Percentiles rank a stretch among this genome's conserved stretches.
phyloP scores from a whole-genome alignment of 805 yeast genomes.

The Groenewaldozyma salmanticensis region DNA sequence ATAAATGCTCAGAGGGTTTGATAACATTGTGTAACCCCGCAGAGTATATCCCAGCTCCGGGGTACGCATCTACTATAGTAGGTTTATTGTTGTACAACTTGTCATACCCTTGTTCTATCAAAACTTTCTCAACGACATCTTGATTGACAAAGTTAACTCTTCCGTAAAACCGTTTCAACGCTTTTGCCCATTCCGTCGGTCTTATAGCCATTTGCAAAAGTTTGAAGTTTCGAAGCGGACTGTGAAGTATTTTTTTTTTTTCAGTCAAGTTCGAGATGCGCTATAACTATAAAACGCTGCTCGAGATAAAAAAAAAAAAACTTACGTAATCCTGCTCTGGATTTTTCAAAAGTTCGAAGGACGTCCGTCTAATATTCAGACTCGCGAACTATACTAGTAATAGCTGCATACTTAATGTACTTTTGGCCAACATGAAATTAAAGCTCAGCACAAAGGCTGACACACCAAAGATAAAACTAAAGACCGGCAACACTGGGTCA shows the following conservation, averaged over 20 bases:
- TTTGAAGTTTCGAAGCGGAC: neutral
- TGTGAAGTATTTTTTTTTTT: too few species aligned
- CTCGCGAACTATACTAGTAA: too few species aligned
- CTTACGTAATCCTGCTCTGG: too few species aligned
- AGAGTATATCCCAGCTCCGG: conserved; percentile 51
- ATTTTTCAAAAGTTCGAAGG: conserved; percentile 1
- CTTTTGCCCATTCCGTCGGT: neutral
- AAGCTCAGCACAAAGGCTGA: conserved; percentile 1
- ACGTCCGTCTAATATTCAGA: conserved; percentile 1
- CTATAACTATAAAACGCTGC: too few species aligned
- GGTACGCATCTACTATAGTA: conserved; percentile 27
- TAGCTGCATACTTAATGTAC: too few species aligned
- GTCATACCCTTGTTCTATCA: conserved; percentile 40
- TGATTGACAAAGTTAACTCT: conserved; percentile 22
- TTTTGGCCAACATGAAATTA: conserved; percentile 3
- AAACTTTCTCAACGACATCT: conserved; percentile 25
- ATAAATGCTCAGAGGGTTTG: conserved; percentile 52
- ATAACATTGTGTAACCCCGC: conserved; percentile 50
- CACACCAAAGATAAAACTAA: conserved; percentile 2
- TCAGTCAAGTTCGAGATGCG: too few species aligned
- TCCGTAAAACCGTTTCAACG: conserved; percentile 15
- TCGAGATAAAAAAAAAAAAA: neutral
- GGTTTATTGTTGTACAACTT: conserved; percentile 26
- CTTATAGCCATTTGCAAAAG: neutral
- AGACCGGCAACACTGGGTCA: conserved; percentile 2